Base-by-base conservation (phyloP, 441 rosid species). In the Erodium texanum region DNA sequence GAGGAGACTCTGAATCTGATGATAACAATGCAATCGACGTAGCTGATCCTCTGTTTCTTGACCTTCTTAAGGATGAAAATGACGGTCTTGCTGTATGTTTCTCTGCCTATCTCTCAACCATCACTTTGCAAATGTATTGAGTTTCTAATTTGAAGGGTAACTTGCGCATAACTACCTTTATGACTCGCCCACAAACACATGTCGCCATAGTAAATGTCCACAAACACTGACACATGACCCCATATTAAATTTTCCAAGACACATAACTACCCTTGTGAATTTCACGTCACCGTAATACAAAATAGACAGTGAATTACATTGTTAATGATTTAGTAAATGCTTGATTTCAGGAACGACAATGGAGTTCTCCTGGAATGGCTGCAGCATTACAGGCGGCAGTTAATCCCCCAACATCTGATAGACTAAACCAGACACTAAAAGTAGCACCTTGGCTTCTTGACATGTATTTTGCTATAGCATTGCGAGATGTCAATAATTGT, bases 41-140 rank as follows among this genome's bases (percentile, higher is more conserved):
- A 41, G 95, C 95, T 66, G 93, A 91, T 80, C 89, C 96, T 78
- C 70, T 87, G 70, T 93, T 93, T 80, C 89, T 89, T n/a, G 99
- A 93, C 79, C 86, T 93, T 78, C 83, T 91, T 59, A 94, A 94
- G 83, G 99, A 91, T 84, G 99, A 94, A 82, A 93, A 94, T 72
- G 99, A 94, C 73, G 97, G 96, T 68, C 84, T 93, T 72, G 89
- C 90, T 66, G 96, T 93, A 89, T 70, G 86, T 24, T 68, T 68
- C 77, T 66, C 77, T 66, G 69, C 64, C 50, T 38, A 32, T 73
- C n/a, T 48, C 66, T n/a, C n/a, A 29, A 68, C 20, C 20, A 24
- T 48, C 18, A 36, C 15, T 43, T 65, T 10, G 68, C 54, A 23
- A 22, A 59, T 59, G 63, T 24, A 23, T 23, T 24, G 3, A 61